These are phyloP conservation scores for Endotrypanum monterogeii DNA, from an alignment of 208 protist species.

Conservation along the genomic window DNA sequence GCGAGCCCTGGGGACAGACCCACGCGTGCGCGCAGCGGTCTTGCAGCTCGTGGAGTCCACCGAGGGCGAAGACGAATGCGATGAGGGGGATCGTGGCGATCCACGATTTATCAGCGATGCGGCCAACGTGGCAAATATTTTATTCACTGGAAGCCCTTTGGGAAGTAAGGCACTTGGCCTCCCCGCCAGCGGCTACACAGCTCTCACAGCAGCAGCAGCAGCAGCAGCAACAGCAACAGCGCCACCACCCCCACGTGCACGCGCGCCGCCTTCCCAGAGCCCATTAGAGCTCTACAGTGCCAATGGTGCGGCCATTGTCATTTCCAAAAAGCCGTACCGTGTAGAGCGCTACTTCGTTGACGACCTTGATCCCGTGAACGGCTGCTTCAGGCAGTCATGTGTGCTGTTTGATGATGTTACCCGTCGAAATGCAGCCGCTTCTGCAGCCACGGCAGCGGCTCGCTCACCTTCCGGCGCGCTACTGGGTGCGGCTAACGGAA, in stretches of 20 bases:
- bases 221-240: background rate
- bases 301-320: slow-evolving; percentile 3
- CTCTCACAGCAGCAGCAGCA: background rate
- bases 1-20: background rate
- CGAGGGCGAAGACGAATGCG: slow-evolving; percentile 8
- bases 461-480: background rate
- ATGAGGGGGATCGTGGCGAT: background rate
- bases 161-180: background rate
- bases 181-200: background rate
- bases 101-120: background rate
- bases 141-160: background rate
- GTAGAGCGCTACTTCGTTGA: slow-evolving; percentile 80
- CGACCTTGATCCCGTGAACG: slow-evolving; percentile 55
- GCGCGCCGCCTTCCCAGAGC: background rate
- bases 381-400: slow-evolving; percentile 28
- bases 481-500: background rate
- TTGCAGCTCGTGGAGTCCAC: slow-evolving; percentile 13
- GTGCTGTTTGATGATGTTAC: slow-evolving; percentile 26
- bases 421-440: slow-evolving; percentile 7
- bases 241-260: background rate
- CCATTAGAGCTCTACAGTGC: background rate
- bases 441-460: slow-evolving; percentile 4
- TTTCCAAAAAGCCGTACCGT: slow-evolving; percentile 28
- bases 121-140: background rate
- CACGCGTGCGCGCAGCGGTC: slow-evolving; percentile 11